Evolutionary conservation across 805 yeast genomes (phyloP).

Genomic region (Candida lessepsii): DNA sequence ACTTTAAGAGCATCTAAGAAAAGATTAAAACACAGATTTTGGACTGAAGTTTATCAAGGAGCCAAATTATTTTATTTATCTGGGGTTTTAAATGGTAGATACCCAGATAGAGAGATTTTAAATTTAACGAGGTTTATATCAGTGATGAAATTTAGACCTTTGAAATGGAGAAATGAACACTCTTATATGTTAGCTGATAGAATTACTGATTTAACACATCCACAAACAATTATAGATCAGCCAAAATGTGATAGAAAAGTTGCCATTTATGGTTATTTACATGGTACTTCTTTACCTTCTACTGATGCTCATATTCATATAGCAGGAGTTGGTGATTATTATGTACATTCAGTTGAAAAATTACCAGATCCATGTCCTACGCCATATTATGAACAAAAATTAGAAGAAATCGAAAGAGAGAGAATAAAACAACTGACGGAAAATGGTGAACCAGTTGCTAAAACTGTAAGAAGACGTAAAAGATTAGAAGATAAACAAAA

Average conservation of each 20-base stretch:
- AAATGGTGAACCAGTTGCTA: constrained; percentile 53
- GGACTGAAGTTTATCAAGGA: constrained; percentile 99
- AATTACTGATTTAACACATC: constrained; percentile 92
- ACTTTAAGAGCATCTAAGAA: constrained; percentile 91
- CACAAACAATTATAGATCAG: constrained; percentile 71
- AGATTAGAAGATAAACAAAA: constrained; percentile 93
- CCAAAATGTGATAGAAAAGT: constrained; percentile 84
- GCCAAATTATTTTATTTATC: constrained; percentile 92
- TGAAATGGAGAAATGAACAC: constrained; percentile 99
- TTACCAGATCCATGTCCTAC: constrained; percentile 99
- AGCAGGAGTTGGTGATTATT: constrained; percentile 93
- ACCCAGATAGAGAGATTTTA: constrained; percentile 94
- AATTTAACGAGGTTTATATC: constrained; percentile 89
- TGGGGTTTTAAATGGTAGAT: constrained; percentile 95
- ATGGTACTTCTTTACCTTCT: constrained; percentile 82
- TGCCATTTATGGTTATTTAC: constrained; percentile 90
- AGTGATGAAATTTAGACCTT: constrained; percentile 98
- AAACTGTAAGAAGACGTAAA: constrained; percentile 68
- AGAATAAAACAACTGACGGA: constrained; percentile 63
- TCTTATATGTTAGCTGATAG: constrained; percentile 91
- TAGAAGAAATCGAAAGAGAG: constrained; percentile 80
- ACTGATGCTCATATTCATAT: constrained; percentile 78
- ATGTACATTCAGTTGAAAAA: constrained; percentile 74
- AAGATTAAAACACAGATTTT: constrained; percentile 86
- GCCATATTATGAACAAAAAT: constrained; percentile 82